phyloP scores from a whole-genome alignment of 768 basidiomycete genomes.

The Tylopilus plumbeoviolaceoides region DNA sequence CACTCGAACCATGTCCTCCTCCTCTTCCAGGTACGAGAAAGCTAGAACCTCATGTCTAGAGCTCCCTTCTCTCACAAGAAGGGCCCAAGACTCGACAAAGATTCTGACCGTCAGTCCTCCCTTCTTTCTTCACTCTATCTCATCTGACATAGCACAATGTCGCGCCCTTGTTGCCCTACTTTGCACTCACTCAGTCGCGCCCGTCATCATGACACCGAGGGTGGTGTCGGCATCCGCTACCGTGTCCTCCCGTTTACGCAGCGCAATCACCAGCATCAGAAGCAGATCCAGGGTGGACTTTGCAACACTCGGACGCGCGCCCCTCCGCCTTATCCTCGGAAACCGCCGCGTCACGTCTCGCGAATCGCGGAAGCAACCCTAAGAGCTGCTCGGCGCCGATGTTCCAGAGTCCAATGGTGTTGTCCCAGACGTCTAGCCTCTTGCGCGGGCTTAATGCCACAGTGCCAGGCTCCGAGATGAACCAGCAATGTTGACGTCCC shows the following conservation, averaged over 20 bases:
- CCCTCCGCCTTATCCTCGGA: conserved; percentile 61
- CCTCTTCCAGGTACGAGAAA: conserved; percentile 34
- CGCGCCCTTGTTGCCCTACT: too few relatives aligned
- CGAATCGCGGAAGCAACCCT: conserved; percentile 77
- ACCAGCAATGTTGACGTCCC: conserved; percentile 79
- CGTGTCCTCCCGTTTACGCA: conserved; percentile 49
- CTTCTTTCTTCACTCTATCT: background rate
- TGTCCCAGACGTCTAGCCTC: conserved; percentile 71
- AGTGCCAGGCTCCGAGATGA: conserved; percentile 81
- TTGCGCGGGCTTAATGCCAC: conserved; percentile 93
- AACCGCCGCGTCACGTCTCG: conserved; percentile 72
- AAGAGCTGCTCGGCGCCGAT: conserved; percentile 65
- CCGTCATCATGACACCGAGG: conserved; percentile 85
- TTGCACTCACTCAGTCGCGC: conserved; percentile 62
- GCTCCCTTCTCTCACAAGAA: conserved; percentile 60
- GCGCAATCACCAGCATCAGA: conserved; percentile 28
- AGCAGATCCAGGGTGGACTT: conserved; percentile 54
- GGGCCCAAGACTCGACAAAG: conserved; percentile 61
- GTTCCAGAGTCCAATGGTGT: conserved; percentile 73
- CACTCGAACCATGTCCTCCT: too few relatives aligned
- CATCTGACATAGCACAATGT: background rate
- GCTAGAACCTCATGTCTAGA: conserved; percentile 63
- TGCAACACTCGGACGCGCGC: conserved; percentile 75
- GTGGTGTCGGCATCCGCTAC: conserved; percentile 71
- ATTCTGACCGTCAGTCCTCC: conserved; percentile 66